Evolutionary conservation across 306 rosid species (phyloP).

Genomic region (cucumber (Cucumis sativus)): DNA sequence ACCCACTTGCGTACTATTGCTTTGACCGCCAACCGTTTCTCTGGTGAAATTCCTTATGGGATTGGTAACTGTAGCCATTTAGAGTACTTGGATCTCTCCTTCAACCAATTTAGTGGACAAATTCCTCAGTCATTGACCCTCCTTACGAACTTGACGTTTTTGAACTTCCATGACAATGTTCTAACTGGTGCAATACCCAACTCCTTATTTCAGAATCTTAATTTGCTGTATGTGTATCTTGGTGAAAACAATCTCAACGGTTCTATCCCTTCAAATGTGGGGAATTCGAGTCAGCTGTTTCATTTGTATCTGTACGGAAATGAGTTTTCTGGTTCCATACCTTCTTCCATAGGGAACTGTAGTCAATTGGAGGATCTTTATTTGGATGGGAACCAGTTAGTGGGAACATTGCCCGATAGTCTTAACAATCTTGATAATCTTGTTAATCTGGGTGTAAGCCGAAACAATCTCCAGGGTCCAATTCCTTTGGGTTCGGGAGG

Average conservation of each 20-base stretch:
- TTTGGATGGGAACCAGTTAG: constrained; percentile 24
- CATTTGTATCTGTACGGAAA: constrained; percentile 25
- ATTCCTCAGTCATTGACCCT: constrained; percentile 31
- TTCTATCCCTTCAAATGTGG: constrained; percentile 42
- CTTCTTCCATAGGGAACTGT: constrained; percentile 57
- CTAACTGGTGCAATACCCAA: constrained; percentile 14
- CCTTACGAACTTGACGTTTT: constrained; percentile 16
- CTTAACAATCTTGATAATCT: constrained; percentile 37
- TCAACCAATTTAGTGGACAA: constrained; percentile 26
- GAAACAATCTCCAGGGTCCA: constrained; percentile 39
- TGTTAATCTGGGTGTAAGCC: constrained; percentile 9
- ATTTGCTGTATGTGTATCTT: constrained; percentile 19
- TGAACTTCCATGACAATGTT: constrained; percentile 23
- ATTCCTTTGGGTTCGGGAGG: constrained; percentile 36
- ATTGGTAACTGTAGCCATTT: constrained; percentile 34
- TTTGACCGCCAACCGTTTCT: constrained; percentile 22
- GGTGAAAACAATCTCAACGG: constrained; percentile 32
- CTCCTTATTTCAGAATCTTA: not conserved
- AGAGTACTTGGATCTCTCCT: constrained; percentile 26
- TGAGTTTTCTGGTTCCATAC: constrained; percentile 42
- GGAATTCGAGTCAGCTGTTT: constrained; percentile 16
- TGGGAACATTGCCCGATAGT: constrained; percentile 43
- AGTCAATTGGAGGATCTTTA: constrained; percentile 23
- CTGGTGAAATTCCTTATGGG: constrained; percentile 31
- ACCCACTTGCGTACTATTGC: constrained; percentile 27